Evolutionary conservation across 2,329 filamentous ascomycete species (phyloP), one percentile per base, ranked within the genome.

Genomic region (Pseudogymnoascus sp.): DNA sequence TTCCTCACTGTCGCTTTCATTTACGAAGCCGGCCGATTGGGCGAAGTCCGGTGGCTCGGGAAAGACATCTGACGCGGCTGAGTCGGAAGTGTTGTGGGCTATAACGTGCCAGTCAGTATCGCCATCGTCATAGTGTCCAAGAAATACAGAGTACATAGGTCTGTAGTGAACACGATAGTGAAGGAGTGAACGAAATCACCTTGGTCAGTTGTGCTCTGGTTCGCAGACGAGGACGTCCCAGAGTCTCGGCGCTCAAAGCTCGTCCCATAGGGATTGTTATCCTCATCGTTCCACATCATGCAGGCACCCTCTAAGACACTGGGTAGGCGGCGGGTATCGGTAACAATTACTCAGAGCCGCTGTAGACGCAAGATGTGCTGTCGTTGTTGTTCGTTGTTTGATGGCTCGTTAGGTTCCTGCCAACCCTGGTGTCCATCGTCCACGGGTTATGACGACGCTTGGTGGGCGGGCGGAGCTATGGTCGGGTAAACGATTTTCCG

Each of bases 251-350:
- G 88, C 74, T 94, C 90, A 78, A 96, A 97, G 74, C 90, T 93
- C 70, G 80, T 84, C 66, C 91, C 92, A 72, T 97, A 97, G 4
- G 93, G 93, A 74, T 97, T 97, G 77, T 97, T 97, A 72, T 97
- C 91, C 77, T 97, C 93, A 79, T 97, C 92, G 81, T 97, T 95
- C 93, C 93, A 97, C 93, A 97, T 97, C 67, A 69, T 81, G 73
- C 65, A 60, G 22, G 61, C 39, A 54, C 47, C 47, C 47, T 54
- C 28, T 20, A 11, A 54, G 47, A 54, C 47, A 54, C 32, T 25
- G 34, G 14, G 18, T 25, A 14, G 39, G 20, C 34, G n/a, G 57
- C 57, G 20, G 32, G 16, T 54, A 20, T 54, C 9, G 25, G 8
- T 32, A 18, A 32, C 47, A 54, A 54, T 54, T 12, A 34, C 28